Conservation (phyloP, 2,329 filamentous ascomycete species). For the Xylaria sp. region DNA sequence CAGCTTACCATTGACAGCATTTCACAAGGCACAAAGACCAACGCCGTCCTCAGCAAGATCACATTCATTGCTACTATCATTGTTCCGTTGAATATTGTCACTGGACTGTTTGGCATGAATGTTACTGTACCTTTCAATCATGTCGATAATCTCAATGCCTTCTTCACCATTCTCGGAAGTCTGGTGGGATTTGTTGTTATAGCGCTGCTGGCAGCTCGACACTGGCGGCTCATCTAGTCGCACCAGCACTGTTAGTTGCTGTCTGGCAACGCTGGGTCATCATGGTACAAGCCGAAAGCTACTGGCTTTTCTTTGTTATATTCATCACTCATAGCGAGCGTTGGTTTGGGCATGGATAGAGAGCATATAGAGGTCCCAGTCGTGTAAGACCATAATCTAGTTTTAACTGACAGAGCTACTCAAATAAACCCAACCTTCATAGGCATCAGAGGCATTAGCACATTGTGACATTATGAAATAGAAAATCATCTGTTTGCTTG, state of each 20-base stretch:
- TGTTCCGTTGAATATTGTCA: conserved; percentile 94
- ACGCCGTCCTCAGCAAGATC: conserved; percentile 92
- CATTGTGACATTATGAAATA: neutral
- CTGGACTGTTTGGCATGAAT: conserved; percentile 90
- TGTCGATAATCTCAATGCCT: conserved; percentile 61
- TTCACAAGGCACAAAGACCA: conserved; percentile 85
- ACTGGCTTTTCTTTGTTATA: conserved; percentile 18
- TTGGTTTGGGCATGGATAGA: conserved; percentile 11
- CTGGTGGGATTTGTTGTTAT: conserved; percentile 65
- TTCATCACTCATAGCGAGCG: conserved; percentile 15
- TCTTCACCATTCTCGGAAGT: conserved; percentile 68
- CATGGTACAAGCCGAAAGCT: neutral
- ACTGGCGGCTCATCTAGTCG: conserved; percentile 57
- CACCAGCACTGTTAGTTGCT: neutral
- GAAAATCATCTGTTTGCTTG: neutral
- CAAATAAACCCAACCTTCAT: neutral
- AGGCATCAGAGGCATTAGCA: neutral
- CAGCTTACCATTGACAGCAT: conserved; percentile 94
- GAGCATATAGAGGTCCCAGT: conserved; percentile 9
- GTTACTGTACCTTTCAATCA: conserved; percentile 74
- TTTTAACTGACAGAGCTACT: neutral
- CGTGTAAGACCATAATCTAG: neutral
- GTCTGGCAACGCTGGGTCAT: neutral
- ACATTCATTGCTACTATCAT: conserved; percentile 93
- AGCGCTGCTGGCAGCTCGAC: conserved; percentile 59